Base-by-base conservation (phyloP, 306 rosid species). In the Rosa persica region DNA sequence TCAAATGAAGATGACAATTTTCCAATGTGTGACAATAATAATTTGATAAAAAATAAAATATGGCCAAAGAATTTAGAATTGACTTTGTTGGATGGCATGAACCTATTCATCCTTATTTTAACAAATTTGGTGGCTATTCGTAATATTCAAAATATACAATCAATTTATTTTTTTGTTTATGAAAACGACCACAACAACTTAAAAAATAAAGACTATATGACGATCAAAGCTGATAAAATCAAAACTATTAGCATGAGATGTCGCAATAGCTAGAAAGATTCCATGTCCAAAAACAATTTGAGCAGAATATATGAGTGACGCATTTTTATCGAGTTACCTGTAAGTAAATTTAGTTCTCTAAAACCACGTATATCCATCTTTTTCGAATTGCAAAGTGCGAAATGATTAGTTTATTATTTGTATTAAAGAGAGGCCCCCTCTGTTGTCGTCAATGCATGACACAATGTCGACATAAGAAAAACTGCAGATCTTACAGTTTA, bases 401-500 rank as follows among this genome's bases (percentile, higher is more conserved):
- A 30, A 30, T 30, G 36, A 30, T 30, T 2, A 30, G 36, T 30
- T 30, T 30, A 30, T 3, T 30, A 30, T 30, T 30, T 30, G 3
- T 30, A 30, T 30, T 30, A 30, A 30, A 30, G 36, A 30, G 36
- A 30, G 36, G 36, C 36, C 36, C 36, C 36, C 3, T 30, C 36
- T 30, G 36, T 30, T 30, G 36, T 30, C 71, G 25, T 66, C 47
- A 42, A 57, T 57, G 71, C 11, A 11, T 10, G 51, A 67, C 12
- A 3, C 17, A 67, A 40, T 19, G 62, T 58, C 16, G 68, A 62
- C 68, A 5, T 23, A 11, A 22, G 17, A 20, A 67, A n/a, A 67
- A 67, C 12, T 4, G 71, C 73, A n/a, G 76, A 72, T 20, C 19
- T 72, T 72, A 19, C 76, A 20, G 47, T 71, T 48, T 49, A 27